phyloP scores from a whole-genome alignment of 352 stramenopile species.

The Globisporangium takayamanum region DNA sequence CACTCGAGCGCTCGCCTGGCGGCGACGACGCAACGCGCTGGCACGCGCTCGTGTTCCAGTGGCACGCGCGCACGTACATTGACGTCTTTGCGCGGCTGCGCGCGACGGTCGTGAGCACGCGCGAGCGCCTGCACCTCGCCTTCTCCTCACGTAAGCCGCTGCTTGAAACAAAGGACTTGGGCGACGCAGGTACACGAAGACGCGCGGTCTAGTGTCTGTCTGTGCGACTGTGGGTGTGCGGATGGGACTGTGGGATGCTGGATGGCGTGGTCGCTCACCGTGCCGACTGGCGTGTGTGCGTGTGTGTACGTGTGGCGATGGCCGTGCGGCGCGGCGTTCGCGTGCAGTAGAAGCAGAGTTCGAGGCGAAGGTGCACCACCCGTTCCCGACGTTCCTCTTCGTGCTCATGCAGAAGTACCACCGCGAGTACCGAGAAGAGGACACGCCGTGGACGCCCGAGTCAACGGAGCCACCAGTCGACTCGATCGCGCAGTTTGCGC shows the following conservation, averaged over 20 bases:
- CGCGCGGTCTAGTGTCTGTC: slow-evolving; percentile 9
- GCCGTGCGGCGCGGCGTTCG: slow-evolving; percentile 16
- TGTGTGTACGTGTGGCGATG: slow-evolving; percentile 15
- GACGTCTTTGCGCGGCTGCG: slow-evolving; percentile 48
- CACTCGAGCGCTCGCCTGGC: neutral
- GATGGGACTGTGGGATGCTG: neutral
- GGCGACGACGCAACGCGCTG: slow-evolving; percentile 26
- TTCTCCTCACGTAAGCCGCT: slow-evolving; percentile 19
- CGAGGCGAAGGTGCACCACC: slow-evolving; percentile 71
- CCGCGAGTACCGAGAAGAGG: slow-evolving; percentile 50
- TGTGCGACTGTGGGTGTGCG: no score
- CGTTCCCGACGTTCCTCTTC: slow-evolving; percentile 68
- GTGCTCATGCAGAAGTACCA: slow-evolving; percentile 85
- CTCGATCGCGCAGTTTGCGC: slow-evolving; percentile 70
- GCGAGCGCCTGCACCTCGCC: slow-evolving; percentile 33
- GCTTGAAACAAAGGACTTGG: slow-evolving; percentile 39
- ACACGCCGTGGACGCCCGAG: slow-evolving; percentile 41
- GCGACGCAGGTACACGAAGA: slow-evolving; percentile 39
- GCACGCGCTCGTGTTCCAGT: slow-evolving; percentile 66
- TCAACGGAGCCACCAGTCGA: slow-evolving; percentile 66
- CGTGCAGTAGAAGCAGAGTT: slow-evolving; percentile 80
- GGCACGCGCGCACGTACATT: slow-evolving; percentile 59
- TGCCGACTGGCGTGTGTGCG: slow-evolving; percentile 8
- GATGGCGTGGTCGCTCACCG: neutral
- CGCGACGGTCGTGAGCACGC: slow-evolving; percentile 42